Evolutionary conservation across 2,329 filamentous ascomycete species (phyloP), one percentile per base, ranked within the genome.

Genomic region (Dissoconium aciculare): DNA sequence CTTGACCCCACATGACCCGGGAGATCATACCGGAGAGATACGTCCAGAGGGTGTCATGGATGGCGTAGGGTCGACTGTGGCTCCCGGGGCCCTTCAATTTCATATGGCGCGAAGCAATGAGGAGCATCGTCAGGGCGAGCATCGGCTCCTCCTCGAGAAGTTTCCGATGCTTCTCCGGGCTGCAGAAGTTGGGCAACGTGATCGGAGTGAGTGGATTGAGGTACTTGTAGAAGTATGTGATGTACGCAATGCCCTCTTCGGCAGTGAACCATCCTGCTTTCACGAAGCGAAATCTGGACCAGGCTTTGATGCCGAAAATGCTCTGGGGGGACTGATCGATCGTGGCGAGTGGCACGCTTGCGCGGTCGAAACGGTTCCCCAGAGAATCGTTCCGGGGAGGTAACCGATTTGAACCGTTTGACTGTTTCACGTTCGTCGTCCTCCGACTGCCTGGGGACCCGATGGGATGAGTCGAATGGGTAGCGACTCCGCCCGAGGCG

Each of bases 21-120:
- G 93, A 83, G 42, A 95, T 89, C 80, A 95, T 94, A 35, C 83
- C 80, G 30, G 85, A 77, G 16, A 95, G 68, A 50, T 94, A 92
- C 16, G 75, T 81, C 89, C 89, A 98, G 4, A 95, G 69, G 54
- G 91, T 84, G 47, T 94, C 83, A 43, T 95, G 89, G 32, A 98
- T 92, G 28, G 83, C 78, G 46, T 89, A 82, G 0, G 84, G 82
- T 30, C 89, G 74, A 28, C 82, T 91, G 38, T 76, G 67, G 1
- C 81, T 78, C 3, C 83, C 84, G 0, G 85, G 75, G 1, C 83
- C 82, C 12, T 74, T 68, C 28, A 93, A 74, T 36, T 72, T 71
- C 52, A 79, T 77, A 52, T 94, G 92, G 30, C 89, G 73, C 4
- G 85, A 92, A 2, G 89, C 71, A 31, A 94, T 89, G 5, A 87